phyloP scores from a whole-genome alignment of 2,329 filamentous ascomycete genomes.

The Rhinocladiella mackenziei region DNA sequence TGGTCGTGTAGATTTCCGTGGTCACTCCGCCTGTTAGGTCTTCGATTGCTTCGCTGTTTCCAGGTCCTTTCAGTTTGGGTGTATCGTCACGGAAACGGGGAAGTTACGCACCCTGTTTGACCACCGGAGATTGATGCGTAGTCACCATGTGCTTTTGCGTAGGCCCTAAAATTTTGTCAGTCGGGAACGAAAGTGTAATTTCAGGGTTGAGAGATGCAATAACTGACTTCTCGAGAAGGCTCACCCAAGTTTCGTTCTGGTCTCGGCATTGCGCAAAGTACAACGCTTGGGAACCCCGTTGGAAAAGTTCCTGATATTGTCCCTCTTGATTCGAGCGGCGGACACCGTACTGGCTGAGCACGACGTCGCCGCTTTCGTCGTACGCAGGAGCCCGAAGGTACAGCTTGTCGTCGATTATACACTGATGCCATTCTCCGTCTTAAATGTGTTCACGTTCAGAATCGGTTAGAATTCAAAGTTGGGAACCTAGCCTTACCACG shows the following conservation, averaged over 20 bases:
- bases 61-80: too few relatives aligned
- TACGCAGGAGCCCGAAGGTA: slow-evolving; percentile 80
- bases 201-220: neutral
- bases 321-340: slow-evolving; percentile 69
- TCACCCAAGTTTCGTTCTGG: slow-evolving; percentile 78
- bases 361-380: slow-evolving; percentile 71
- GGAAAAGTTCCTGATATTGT: slow-evolving; percentile 66
- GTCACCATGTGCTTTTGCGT: slow-evolving; percentile 78
- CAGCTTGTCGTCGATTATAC: slow-evolving; percentile 87
- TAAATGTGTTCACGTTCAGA: slow-evolving; percentile 5
- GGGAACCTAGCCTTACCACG: slow-evolving; percentile 47
- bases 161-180: slow-evolving; percentile 56
- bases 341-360: slow-evolving; percentile 69
- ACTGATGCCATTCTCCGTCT: slow-evolving; percentile 89
- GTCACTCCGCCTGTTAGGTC: slow-evolving; percentile 54
- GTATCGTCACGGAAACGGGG: too few relatives aligned
- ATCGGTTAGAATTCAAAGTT: neutral
- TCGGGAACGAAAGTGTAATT: neutral
- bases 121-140: slow-evolving; percentile 72
- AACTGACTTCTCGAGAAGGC: slow-evolving; percentile 57
- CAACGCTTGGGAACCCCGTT: slow-evolving; percentile 70
- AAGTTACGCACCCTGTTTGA: too few relatives aligned
- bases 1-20: slow-evolving; percentile 44
- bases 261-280: slow-evolving; percentile 74
- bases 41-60: slow-evolving; percentile 57